phyloP scores from a whole-genome alignment of 345 rosid genomes.

The Hibiscus mutabilis region DNA sequence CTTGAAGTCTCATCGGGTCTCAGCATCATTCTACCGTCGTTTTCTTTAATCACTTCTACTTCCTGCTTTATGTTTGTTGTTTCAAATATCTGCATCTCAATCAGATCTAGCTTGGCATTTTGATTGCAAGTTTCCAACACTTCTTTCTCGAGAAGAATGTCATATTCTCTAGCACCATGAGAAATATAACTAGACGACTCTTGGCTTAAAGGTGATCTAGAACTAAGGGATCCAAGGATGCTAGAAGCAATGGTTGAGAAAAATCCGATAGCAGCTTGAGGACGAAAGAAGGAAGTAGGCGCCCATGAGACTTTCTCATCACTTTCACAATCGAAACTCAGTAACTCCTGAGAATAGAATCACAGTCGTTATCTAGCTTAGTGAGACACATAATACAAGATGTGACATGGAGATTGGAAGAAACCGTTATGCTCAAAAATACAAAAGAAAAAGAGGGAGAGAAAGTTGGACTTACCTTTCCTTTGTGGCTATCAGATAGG shows the following conservation, averaged over 20 bases:
- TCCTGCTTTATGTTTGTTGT: constrained; percentile 20
- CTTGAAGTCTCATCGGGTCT: constrained; percentile 16
- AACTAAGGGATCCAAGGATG: constrained; percentile 49
- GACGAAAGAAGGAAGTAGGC: constrained; percentile 44
- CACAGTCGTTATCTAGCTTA: neutral
- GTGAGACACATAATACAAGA: neutral
- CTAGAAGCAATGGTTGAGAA: constrained; percentile 46
- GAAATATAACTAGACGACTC: constrained; percentile 26
- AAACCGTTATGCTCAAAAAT: neutral
- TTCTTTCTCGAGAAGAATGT: constrained; percentile 26
- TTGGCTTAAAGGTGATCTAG: constrained; percentile 32
- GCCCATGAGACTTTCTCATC: constrained; percentile 23
- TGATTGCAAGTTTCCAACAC: constrained; percentile 25
- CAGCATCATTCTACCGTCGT: neutral
- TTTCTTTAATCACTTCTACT: constrained; percentile 25
- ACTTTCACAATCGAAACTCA: constrained; percentile 30
- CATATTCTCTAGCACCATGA: constrained; percentile 34
- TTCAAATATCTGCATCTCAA: constrained; percentile 22
- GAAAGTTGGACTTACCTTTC: constrained; percentile 39
- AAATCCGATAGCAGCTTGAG: constrained; percentile 62
- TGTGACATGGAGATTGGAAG: neutral
- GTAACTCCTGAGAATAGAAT: constrained; percentile 42
- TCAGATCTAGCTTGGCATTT: constrained; percentile 27
- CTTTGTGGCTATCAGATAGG: constrained; percentile 32
- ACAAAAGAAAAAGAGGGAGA: neutral